Evolutionary conservation across 163 green algal genomes (phyloP).

Genomic region (Scenedesmus sp.): DNA sequence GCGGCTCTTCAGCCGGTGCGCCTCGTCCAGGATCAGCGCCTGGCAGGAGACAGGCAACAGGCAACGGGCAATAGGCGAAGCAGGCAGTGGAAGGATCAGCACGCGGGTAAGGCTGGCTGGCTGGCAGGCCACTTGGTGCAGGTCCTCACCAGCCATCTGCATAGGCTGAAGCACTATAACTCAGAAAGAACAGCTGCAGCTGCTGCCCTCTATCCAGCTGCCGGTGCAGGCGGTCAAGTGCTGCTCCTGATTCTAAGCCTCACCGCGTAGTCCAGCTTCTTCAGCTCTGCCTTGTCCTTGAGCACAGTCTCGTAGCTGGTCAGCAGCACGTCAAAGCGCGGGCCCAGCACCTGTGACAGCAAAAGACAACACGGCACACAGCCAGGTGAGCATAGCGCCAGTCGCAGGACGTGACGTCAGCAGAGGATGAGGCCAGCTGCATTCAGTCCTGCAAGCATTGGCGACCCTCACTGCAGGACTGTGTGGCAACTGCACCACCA

Average conservation of each 20-base stretch:
- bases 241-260: background rate
- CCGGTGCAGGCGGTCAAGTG: background rate
- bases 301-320: constrained; percentile 81
- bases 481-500: background rate
- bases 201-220: background rate
- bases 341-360: constrained; percentile 41
- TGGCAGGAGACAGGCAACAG: constrained; percentile 72
- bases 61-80: background rate
- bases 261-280: constrained; percentile 35
- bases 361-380: background rate
- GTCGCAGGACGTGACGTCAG: background rate
- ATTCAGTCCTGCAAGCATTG: too few relatives aligned
- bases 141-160: background rate
- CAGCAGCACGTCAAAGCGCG: constrained; percentile 85
- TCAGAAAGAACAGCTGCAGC: too few relatives aligned
- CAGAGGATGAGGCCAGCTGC: background rate
- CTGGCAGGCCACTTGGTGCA: background rate
- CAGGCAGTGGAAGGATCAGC: background rate
- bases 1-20: constrained; percentile 90
- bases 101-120: too few relatives aligned
- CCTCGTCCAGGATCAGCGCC: constrained; percentile 90
- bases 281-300: constrained; percentile 69
- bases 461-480: background rate
- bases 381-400: background rate
- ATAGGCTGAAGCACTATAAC: too few relatives aligned